phyloP scores from a whole-genome alignment of 1,284 basidiomycete genomes.

The Rhodotorula sp. region DNA sequence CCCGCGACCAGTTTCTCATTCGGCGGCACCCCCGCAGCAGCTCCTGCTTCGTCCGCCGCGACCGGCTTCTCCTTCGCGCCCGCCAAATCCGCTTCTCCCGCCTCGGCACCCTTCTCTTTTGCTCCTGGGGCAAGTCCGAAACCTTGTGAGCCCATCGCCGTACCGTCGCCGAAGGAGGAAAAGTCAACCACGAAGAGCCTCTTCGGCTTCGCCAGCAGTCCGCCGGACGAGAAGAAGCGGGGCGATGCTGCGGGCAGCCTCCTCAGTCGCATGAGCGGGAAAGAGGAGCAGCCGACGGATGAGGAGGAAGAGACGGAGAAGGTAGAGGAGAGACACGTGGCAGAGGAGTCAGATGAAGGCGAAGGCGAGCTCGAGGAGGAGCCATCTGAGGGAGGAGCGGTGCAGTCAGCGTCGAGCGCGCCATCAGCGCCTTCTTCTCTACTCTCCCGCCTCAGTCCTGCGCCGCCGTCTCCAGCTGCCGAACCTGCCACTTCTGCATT shows the following conservation, averaged over 20 bases:
- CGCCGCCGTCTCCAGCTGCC: neutral
- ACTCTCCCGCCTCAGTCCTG: slow-evolving; percentile 25
- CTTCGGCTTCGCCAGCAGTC: slow-evolving; percentile 38
- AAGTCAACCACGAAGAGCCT: slow-evolving; percentile 32
- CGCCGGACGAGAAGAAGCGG: slow-evolving; percentile 19
- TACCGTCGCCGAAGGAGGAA: neutral
- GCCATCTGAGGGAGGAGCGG: slow-evolving; percentile 7
- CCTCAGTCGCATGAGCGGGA: slow-evolving; percentile 9
- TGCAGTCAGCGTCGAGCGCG: slow-evolving; percentile 7
- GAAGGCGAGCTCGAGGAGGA: slow-evolving; percentile 15
- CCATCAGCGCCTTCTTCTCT: slow-evolving; percentile 10
- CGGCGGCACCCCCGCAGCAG: neutral
- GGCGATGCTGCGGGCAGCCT: slow-evolving; percentile 6
- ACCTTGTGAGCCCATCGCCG: neutral
- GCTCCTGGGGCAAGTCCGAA: neutral
- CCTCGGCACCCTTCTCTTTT: neutral
- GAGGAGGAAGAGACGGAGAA: neutral
- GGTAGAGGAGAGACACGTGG: slow-evolving; percentile 2
- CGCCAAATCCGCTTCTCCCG: neutral
- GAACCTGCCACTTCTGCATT: neutral
- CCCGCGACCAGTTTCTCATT: neutral
- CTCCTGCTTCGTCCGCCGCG: neutral
- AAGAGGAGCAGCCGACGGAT: neutral
- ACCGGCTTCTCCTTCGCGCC: slow-evolving; percentile 11
- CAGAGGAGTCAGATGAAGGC: slow-evolving; percentile 15